Conservation (phyloP, 2,329 filamentous ascomycete genomes). For the Pleomassaria siparia region DNA sequence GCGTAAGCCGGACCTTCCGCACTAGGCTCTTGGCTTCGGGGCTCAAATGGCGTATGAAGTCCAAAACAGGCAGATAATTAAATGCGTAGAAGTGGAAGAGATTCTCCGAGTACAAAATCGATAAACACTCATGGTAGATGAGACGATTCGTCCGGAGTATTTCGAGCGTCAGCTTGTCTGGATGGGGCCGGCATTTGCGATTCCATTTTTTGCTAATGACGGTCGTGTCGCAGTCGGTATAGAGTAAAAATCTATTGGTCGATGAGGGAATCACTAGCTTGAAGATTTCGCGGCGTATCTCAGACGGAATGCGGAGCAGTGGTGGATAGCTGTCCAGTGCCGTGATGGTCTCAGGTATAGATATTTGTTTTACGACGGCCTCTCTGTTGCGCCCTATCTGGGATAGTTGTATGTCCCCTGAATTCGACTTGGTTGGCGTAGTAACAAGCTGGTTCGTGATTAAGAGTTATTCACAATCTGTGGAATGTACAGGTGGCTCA, state of each 20-base stretch:
- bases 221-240: conserved; percentile 46
- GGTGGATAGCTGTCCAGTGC: conserved; percentile 40
- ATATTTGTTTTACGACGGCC: conserved; percentile 38
- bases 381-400: conserved; percentile 31
- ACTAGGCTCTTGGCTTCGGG: conserved; percentile 42
- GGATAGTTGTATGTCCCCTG: conserved; percentile 29
- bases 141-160: conserved; percentile 41
- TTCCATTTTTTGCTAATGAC: conserved; percentile 43
- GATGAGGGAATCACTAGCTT: conserved; percentile 41
- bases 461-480: conserved; percentile 15
- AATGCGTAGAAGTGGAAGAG: conserved; percentile 44
- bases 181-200: conserved; percentile 35
- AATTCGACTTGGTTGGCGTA: conserved; percentile 21
- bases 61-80: conserved; percentile 43
- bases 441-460: conserved; percentile 29
- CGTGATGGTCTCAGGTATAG: conserved; percentile 40
- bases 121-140: conserved; percentile 43
- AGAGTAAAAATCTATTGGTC: conserved; percentile 48
- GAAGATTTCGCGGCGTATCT: conserved; percentile 43
- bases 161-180: conserved; percentile 37
- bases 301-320: conserved; percentile 41
- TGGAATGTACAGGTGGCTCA: conserved; percentile 20
- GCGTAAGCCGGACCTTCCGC: conserved; percentile 41
- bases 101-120: conserved; percentile 43
- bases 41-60: conserved; percentile 42